phyloP scores from a whole-genome alignment of 768 basidiomycete genomes.

The Pisolithus microcarpus region DNA sequence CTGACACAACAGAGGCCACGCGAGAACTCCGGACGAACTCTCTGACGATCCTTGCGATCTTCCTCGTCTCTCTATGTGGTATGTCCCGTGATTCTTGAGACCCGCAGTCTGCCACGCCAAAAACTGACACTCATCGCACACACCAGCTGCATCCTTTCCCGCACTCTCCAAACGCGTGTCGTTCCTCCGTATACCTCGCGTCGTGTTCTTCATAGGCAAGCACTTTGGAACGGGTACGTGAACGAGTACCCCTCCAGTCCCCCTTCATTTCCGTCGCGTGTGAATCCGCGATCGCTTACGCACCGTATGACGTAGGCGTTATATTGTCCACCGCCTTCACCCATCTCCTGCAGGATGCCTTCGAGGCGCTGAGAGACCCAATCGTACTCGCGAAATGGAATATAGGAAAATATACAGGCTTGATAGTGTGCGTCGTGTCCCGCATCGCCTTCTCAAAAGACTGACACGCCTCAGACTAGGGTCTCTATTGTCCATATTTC shows the following conservation, averaged over 20 bases:
- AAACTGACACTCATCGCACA: background rate
- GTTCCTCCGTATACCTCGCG: slow-evolving; percentile 53
- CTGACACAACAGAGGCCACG: no score
- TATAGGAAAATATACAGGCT: slow-evolving; percentile 54
- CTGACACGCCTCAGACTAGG: slow-evolving; percentile 36
- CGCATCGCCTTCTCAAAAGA: no score
- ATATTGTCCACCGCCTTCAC: slow-evolving; percentile 80
- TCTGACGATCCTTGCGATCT: slow-evolving; percentile 44
- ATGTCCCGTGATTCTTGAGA: slow-evolving; percentile 13
- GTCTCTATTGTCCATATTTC: slow-evolving; percentile 65
- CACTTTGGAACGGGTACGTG: slow-evolving; percentile 70
- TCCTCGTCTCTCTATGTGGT: slow-evolving; percentile 62
- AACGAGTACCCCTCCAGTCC: background rate
- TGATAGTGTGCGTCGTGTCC: slow-evolving; percentile 57
- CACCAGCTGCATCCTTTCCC: slow-evolving; percentile 68
- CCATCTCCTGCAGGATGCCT: slow-evolving; percentile 74
- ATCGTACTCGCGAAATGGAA: slow-evolving; percentile 41
- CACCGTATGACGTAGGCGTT: slow-evolving; percentile 40
- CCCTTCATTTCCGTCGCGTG: no score
- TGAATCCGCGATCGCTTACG: background rate
- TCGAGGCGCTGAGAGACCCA: slow-evolving; percentile 47
- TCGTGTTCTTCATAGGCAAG: slow-evolving; percentile 79
- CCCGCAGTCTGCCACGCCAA: background rate
- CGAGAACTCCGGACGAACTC: no score
- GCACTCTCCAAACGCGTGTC: slow-evolving; percentile 48